Percentiles rank a stretch among this genome's conserved stretches.
Evolutionary conservation across 2,329 filamentous ascomycete genomes (phyloP).

Genomic region (Escovopsis sp.): DNA sequence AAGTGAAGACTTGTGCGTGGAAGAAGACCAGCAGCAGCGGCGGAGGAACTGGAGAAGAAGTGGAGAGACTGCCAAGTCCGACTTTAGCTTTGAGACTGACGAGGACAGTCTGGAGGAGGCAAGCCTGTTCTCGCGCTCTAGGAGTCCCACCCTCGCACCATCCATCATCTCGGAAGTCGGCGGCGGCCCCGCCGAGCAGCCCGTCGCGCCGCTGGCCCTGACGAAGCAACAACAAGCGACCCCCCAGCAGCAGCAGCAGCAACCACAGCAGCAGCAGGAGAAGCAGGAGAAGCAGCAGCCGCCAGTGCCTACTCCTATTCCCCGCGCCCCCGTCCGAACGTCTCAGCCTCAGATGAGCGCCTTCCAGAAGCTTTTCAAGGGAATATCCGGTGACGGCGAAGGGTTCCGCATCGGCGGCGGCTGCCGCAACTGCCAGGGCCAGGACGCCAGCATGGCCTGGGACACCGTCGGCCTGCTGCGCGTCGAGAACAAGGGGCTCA

Average conservation of each 20-base stretch:
- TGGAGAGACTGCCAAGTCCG: slow-evolving; percentile 27
- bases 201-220: slow-evolving; percentile 5
- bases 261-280: slow-evolving; percentile 9
- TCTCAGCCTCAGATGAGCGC: slow-evolving; percentile 18
- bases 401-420: slow-evolving; percentile 7
- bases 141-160: slow-evolving; percentile 38
- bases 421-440: slow-evolving; percentile 44
- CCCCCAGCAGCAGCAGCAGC: neutral
- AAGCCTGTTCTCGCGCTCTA: slow-evolving; percentile 46
- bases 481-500: slow-evolving; percentile 47
- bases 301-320: slow-evolving; percentile 3
- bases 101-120: slow-evolving; percentile 34
- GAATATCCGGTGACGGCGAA: slow-evolving; percentile 23
- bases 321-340: slow-evolving; percentile 18
- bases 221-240: slow-evolving; percentile 7
- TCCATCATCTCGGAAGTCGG: slow-evolving; percentile 20
- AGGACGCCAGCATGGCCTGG: slow-evolving; percentile 46
- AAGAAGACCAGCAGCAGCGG: slow-evolving; percentile 27
- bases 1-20: slow-evolving; percentile 39
- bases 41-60: slow-evolving; percentile 28
- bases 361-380: slow-evolving; percentile 28
- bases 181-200: slow-evolving; percentile 6
- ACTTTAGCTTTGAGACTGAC: slow-evolving; percentile 34
- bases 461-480: slow-evolving; percentile 47
- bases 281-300: neutral